Conservation (phyloP, 176 grass and related monocot genomes). For the Zoysia japonica region DNA sequence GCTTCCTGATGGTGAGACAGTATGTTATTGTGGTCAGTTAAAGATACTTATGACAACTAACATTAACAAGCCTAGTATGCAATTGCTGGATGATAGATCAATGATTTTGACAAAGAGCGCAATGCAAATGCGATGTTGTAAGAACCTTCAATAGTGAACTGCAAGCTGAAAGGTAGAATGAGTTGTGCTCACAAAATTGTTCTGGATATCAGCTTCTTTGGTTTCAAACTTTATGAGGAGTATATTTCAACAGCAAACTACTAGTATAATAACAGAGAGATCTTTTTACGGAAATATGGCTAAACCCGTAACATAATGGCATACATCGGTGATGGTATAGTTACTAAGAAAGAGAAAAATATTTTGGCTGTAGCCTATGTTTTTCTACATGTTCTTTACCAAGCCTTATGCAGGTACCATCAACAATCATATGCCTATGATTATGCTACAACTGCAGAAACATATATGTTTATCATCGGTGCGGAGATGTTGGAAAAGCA, state of each 20-base stretch:
- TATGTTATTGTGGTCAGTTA: conserved; percentile 30
- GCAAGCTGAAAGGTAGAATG: not conserved
- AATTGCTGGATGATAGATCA: not conserved
- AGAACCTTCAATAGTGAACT: not conserved
- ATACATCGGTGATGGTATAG: conserved; percentile 1
- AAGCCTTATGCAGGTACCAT: not conserved
- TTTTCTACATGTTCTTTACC: conserved; percentile 18
- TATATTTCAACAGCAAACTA: not conserved
- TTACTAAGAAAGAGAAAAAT: not conserved
- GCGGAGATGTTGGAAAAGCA: not conserved
- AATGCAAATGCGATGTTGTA: not conserved
- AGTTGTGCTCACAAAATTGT: not conserved
- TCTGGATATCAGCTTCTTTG: not conserved
- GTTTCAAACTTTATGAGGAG: not conserved
- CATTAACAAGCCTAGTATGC: conserved; percentile 17
- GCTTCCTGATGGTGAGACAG: conserved; percentile 53
- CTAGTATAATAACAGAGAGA: not conserved
- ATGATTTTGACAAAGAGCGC: not conserved
- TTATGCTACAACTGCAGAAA: conserved; percentile 13
- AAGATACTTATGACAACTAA: conserved; percentile 5
- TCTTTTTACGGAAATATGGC: not conserved
- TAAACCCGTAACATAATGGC: not conserved
- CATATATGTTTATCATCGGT: not conserved
- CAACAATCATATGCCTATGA: no score
- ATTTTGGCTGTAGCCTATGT: not conserved